Conservation (phyloP, 2,329 filamentous ascomycete genomes). For the Cryoendolithus antarcticus region DNA sequence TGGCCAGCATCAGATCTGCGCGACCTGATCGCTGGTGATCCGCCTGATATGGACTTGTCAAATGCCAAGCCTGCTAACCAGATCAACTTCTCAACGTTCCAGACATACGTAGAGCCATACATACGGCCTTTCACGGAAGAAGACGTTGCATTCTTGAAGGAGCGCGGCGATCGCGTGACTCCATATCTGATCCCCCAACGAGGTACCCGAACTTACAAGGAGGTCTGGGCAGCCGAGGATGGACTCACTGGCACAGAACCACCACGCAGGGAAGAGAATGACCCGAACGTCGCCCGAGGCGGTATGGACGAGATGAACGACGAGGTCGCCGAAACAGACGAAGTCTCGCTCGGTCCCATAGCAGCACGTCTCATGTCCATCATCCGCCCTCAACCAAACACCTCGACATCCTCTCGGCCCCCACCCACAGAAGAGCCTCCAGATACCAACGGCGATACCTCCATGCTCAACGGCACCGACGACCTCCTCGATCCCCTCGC, state of each 20-base stretch:
- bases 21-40: conserved; percentile 75
- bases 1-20: conserved; percentile 73
- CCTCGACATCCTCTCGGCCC: conserved; percentile 34
- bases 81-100: conserved; percentile 86
- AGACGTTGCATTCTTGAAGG: conserved; percentile 82
- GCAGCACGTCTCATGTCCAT: conserved; percentile 67
- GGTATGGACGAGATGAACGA: conserved; percentile 80
- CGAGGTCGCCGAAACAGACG: conserved; percentile 74
- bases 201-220: conserved; percentile 73
- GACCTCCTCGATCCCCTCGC: conserved; percentile 23
- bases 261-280: conserved; percentile 49
- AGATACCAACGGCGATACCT: conserved; percentile 32
- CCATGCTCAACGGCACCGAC: conserved; percentile 30
- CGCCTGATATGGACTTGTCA: conserved; percentile 91
- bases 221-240: conserved; percentile 92
- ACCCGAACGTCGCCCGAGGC: conserved; percentile 72
- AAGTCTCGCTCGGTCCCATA: conserved; percentile 79
- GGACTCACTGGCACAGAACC: conserved; percentile 63
- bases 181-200: conserved; percentile 80
- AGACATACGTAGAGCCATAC: conserved; percentile 83
- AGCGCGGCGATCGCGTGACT: conserved; percentile 66
- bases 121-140: conserved; percentile 85
- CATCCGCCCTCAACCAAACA: conserved; percentile 56
- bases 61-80: conserved; percentile 87
- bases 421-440: conserved; percentile 33